Evolutionary conservation across 192 early-diverging fungal species (phyloP).

Genomic region (Podila epicladia): DNA sequence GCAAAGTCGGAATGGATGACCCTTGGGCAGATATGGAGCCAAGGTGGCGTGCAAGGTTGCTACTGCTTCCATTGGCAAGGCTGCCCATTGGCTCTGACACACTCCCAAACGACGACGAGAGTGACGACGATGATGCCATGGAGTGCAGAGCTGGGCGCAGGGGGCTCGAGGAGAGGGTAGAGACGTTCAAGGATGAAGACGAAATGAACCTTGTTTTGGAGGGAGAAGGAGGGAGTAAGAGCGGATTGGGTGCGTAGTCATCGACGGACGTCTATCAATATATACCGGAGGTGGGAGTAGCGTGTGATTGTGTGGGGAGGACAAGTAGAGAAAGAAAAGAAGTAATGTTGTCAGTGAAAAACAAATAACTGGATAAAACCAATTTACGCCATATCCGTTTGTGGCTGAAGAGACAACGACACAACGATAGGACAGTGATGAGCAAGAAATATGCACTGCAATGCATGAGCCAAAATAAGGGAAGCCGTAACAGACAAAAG

Average conservation of each 20-base stretch:
- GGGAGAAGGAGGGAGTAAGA: slow-evolving; percentile 44
- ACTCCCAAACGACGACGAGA: slow-evolving; percentile 44
- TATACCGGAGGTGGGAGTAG: not conserved
- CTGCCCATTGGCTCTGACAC: slow-evolving; percentile 15
- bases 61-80: slow-evolving; percentile 16
- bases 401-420: too few relatives aligned
- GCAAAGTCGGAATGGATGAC: slow-evolving; percentile 16
- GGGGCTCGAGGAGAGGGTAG: slow-evolving; percentile 40
- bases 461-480: not conserved
- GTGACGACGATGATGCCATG: slow-evolving; percentile 43
- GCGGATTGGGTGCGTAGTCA: slow-evolving; percentile 38
- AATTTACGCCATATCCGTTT: too few relatives aligned
- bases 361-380: too few relatives aligned
- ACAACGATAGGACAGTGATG: not conserved
- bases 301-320: not conserved
- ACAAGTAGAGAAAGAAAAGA: not conserved
- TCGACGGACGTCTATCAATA: slow-evolving; percentile 25
- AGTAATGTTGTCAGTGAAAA: not conserved
- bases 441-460: not conserved
- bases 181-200: slow-evolving; percentile 25
- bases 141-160: slow-evolving; percentile 37
- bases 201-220: slow-evolving; percentile 44
- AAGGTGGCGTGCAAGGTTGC: slow-evolving; percentile 10
- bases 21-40: not conserved
- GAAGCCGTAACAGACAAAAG: not conserved